These are phyloP conservation scores for Candida railenensis DNA, from an alignment of 805 yeast genomes.

Conservation along the genomic window DNA sequence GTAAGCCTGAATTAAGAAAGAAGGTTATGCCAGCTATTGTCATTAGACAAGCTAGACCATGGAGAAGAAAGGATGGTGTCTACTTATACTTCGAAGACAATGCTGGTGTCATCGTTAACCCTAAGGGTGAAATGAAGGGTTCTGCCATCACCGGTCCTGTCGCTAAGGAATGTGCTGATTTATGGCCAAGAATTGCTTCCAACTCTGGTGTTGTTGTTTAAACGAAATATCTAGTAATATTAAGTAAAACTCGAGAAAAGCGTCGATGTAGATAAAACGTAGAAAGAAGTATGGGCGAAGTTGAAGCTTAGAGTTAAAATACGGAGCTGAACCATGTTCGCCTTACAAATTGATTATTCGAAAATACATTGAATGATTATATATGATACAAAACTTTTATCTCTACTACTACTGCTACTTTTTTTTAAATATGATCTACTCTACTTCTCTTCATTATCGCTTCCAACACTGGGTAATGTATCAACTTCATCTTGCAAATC, in stretches of 20 bases:
- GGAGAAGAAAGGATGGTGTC: constrained; percentile 99
- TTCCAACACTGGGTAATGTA: constrained; percentile 7
- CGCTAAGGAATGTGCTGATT: constrained; percentile 99
- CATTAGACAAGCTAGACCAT: constrained; percentile 98
- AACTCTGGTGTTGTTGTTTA: constrained; percentile 99
- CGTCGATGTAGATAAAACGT: background rate
- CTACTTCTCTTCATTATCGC: background rate
- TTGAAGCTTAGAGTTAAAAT: too few relatives aligned
- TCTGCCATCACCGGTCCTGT: constrained; percentile 99
- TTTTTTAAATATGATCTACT: background rate
- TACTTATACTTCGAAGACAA: constrained; percentile 99
- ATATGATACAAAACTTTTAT: background rate
- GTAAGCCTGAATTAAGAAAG: constrained; percentile 99
- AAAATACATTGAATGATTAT: background rate
- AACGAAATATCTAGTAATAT: constrained; percentile 16
- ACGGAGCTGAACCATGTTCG: too few relatives aligned
- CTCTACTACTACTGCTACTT: background rate
- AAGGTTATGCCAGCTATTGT: constrained; percentile 99
- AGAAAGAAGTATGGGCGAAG: too few relatives aligned
- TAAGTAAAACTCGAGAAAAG: background rate
- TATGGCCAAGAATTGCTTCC: constrained; percentile 99
- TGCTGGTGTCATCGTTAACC: constrained; percentile 99
- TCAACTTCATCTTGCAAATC: constrained; percentile 9
- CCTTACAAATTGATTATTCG: too few relatives aligned
- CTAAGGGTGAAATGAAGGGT: constrained; percentile 99